These are phyloP conservation scores for Mucor indicus DNA, from an alignment of 371 early-diverging fungal genomes.

Conservation along the genomic window DNA sequence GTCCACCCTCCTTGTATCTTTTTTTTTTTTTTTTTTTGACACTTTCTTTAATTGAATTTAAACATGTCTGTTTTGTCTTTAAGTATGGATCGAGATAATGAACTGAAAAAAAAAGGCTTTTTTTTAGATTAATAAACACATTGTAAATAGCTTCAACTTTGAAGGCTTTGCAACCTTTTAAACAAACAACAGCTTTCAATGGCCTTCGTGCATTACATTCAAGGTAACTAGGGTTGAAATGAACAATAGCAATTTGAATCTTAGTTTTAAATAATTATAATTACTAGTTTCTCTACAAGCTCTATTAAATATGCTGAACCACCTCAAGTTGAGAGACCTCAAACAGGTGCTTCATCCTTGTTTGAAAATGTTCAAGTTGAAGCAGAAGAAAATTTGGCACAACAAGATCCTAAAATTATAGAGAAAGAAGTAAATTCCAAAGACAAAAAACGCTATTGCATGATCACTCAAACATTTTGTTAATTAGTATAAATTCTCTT, in stretches of 20 bases:
- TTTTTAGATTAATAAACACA: neutral
- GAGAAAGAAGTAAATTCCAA: slow-evolving; percentile 47
- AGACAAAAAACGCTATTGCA: slow-evolving; percentile 27
- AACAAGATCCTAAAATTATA: slow-evolving; percentile 32
- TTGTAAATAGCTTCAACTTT: slow-evolving; percentile 16
- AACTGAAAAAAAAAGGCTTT: neutral
- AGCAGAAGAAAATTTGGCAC: slow-evolving; percentile 37
- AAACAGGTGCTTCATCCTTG: slow-evolving; percentile 56
- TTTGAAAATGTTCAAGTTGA: slow-evolving; percentile 52
- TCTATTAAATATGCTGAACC: slow-evolving; percentile 16
- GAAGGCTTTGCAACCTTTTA: slow-evolving; percentile 20
- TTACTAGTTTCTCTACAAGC: slow-evolving; percentile 29
- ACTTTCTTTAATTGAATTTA: neutral
- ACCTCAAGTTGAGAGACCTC: slow-evolving; percentile 33
- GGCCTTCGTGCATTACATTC: slow-evolving; percentile 11
- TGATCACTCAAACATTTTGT: neutral
- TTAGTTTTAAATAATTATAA: no score
- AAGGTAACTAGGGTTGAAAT: no score
- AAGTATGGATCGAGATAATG: neutral
- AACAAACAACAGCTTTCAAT: slow-evolving; percentile 6
- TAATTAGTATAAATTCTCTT: slow-evolving; percentile 65
- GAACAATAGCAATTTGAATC: no score
- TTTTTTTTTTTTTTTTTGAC: neutral
- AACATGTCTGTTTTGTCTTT: slow-evolving; percentile 16
- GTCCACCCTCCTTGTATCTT: neutral